A percentile compares a stretch with the other conserved stretches of the same genome.
Evolutionary conservation across 192 early-diverging fungal genomes (phyloP).

Genomic region (Anaeromyces robustus): DNA sequence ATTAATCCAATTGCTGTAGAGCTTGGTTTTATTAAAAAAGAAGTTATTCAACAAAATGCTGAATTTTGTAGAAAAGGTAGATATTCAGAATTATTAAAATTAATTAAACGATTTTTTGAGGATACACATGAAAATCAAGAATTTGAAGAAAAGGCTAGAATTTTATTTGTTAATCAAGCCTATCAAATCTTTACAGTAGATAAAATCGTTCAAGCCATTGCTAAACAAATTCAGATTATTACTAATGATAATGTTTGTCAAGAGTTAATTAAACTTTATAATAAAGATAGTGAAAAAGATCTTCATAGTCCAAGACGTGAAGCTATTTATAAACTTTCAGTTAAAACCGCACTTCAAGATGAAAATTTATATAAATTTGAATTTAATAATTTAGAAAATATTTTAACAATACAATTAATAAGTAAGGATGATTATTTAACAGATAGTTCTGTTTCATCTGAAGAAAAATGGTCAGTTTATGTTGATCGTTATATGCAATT

Average conservation of each 20-base stretch:
- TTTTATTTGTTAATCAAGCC: slow-evolving; percentile 77
- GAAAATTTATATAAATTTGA: slow-evolving; percentile 69
- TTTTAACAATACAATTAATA: slow-evolving; percentile 75
- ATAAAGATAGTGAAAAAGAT: slow-evolving; percentile 22
- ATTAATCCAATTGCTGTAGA: not conserved
- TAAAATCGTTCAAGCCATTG: slow-evolving; percentile 61
- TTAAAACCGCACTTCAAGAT: slow-evolving; percentile 31
- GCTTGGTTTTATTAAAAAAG: not conserved
- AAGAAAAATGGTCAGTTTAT: slow-evolving; percentile 91
- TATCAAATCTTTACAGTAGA: slow-evolving; percentile 82
- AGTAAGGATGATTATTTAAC: slow-evolving; percentile 74
- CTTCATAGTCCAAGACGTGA: slow-evolving; percentile 22
- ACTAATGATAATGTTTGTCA: slow-evolving; percentile 11
- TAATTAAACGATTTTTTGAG: not conserved
- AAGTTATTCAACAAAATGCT: not conserved
- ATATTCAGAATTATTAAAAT: not conserved
- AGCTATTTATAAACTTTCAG: slow-evolving; percentile 26
- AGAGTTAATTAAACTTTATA: slow-evolving; percentile 24
- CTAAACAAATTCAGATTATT: slow-evolving; percentile 39
- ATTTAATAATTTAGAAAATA: slow-evolving; percentile 42
- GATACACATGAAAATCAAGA: slow-evolving; percentile 8
- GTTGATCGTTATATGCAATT: slow-evolving; percentile 88
- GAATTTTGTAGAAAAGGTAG: not conserved
- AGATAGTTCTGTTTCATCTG: slow-evolving; percentile 62
- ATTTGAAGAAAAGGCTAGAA: slow-evolving; percentile 78